Percentiles rank a stretch among this genome's conserved stretches.
These are phyloP conservation scores for Salix exigua DNA, from an alignment of 345 rosid species.

Conservation along the genomic window DNA sequence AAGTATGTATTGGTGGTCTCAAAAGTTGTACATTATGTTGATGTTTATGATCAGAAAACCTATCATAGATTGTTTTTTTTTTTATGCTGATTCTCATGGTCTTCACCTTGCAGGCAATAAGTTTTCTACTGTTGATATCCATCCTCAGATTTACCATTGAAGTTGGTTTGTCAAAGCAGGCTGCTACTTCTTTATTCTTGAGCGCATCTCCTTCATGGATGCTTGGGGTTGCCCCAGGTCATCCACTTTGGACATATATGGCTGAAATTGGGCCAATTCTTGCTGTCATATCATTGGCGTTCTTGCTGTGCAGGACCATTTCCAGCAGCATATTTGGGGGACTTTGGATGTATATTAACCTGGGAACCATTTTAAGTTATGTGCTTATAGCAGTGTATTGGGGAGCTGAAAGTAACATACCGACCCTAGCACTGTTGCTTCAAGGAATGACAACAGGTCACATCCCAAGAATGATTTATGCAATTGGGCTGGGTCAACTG, in stretches of 20 bases:
- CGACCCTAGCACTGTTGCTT: slow-evolving; percentile 33
- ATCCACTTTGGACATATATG: slow-evolving; percentile 44
- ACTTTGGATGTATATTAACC: slow-evolving; percentile 42
- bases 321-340: slow-evolving; percentile 26
- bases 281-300: slow-evolving; percentile 42
- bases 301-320: slow-evolving; percentile 36
- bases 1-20: slow-evolving; percentile 45
- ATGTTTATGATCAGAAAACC: neutral
- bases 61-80: slow-evolving; percentile 6
- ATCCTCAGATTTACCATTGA: slow-evolving; percentile 72
- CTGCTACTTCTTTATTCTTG: slow-evolving; percentile 80
- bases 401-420: slow-evolving; percentile 53
- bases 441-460: slow-evolving; percentile 39
- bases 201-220: slow-evolving; percentile 67
- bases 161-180: slow-evolving; percentile 86
- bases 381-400: slow-evolving; percentile 68
- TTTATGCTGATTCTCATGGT: slow-evolving; percentile 16
- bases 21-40: neutral
- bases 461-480: slow-evolving; percentile 60
- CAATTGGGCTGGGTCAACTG: slow-evolving; percentile 53
- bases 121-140: slow-evolving; percentile 58
- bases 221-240: slow-evolving; percentile 51
- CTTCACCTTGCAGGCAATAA: slow-evolving; percentile 51
- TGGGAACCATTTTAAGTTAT: slow-evolving; percentile 56
- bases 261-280: slow-evolving; percentile 55